phyloP scores from a whole-genome alignment of 1,284 basidiomycete genomes.

The Cryptococcus sp. region DNA sequence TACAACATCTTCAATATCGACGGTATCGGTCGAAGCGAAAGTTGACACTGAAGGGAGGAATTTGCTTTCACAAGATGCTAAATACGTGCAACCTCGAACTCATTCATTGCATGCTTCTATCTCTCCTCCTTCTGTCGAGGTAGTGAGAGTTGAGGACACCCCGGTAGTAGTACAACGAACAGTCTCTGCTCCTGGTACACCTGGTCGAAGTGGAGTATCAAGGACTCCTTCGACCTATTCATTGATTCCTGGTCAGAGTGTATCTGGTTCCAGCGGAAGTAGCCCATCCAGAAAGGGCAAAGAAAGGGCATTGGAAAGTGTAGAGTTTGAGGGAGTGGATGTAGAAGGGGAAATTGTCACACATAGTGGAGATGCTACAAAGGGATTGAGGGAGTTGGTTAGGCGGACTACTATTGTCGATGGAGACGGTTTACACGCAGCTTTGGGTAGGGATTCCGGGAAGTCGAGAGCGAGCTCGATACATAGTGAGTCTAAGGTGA shows the following conservation, averaged over 20 bases:
- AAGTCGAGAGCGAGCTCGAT: not conserved
- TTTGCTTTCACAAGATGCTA: not conserved
- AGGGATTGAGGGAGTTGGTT: constrained; percentile 18
- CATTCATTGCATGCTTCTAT: not conserved
- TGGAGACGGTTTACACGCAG: no score
- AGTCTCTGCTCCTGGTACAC: constrained; percentile 2
- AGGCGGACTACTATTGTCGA: constrained; percentile 7
- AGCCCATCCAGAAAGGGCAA: constrained; percentile 19
- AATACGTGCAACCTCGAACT: not conserved
- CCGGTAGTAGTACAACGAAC: not conserved
- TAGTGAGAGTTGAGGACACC: not conserved
- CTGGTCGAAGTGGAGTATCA: not conserved
- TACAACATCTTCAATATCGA: constrained; percentile 24
- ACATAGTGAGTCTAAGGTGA: not conserved
- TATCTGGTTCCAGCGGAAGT: not conserved
- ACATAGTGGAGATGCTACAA: constrained; percentile 10
- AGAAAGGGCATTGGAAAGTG: constrained; percentile 12
- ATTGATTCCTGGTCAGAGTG: not conserved
- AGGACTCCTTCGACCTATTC: not conserved
- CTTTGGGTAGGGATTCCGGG: no score
- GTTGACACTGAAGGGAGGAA: not conserved
- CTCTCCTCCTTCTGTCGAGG: not conserved
- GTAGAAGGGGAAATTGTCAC: constrained; percentile 10
- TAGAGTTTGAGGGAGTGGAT: constrained; percentile 7
- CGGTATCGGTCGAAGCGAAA: constrained; percentile 18